A percentile compares a stretch with the other conserved stretches of the same genome.
Evolutionary conservation across 768 basidiomycete species (phyloP).

Genomic region (Harrya chromipes): DNA sequence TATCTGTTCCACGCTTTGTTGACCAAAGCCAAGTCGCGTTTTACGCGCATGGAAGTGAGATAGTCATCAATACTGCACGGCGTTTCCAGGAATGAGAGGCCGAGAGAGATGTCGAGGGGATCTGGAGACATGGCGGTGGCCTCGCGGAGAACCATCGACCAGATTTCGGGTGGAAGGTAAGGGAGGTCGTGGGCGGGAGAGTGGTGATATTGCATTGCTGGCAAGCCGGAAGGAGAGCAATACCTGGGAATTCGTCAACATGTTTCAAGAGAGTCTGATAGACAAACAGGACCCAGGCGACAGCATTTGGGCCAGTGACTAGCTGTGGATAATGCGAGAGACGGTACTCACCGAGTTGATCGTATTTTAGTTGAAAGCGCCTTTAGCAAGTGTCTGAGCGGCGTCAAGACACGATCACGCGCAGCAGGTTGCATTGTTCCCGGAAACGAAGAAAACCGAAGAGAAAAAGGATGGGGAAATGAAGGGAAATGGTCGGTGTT

Average conservation of each 20-base stretch:
- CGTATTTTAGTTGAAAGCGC: constrained; percentile 18
- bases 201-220: constrained; percentile 20
- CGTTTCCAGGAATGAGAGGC: constrained; percentile 58
- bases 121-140: constrained; percentile 46
- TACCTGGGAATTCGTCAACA: constrained; percentile 13
- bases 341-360: constrained; percentile 18
- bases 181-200: constrained; percentile 37
- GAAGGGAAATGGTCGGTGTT: background rate
- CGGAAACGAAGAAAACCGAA: background rate
- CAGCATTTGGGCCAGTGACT: too few relatives aligned
- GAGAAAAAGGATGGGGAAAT: background rate
- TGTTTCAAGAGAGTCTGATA: background rate
- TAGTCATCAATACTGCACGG: constrained; percentile 45
- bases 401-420: constrained; percentile 12
- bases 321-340: too few relatives aligned
- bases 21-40: constrained; percentile 51
- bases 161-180: constrained; percentile 58
- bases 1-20: constrained; percentile 53
- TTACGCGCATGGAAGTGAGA: constrained; percentile 44
- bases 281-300: too few relatives aligned
- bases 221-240: background rate
- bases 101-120: constrained; percentile 44
- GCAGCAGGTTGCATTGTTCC: constrained; percentile 15
- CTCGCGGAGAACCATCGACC: constrained; percentile 62
- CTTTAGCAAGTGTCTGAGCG: constrained; percentile 17